Evolutionary conservation across 805 yeast species (phyloP), one percentile per base, ranked within the genome.

Genomic region (Lipomyces sp.): DNA sequence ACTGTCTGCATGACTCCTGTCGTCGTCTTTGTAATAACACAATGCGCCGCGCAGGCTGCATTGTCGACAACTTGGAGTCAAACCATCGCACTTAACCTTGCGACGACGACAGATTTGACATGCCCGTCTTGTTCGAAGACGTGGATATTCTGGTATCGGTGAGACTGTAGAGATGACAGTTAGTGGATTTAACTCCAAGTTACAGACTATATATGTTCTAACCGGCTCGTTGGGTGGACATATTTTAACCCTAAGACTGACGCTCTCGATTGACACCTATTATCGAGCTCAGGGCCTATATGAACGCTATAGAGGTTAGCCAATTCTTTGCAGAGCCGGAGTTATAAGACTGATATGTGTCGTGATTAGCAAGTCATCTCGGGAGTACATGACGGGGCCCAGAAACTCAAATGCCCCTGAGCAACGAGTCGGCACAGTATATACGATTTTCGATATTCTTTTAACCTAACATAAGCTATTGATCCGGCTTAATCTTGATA

Each of bases 11-110:
- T 32, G 8, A 18, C 58, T 34, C 58, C n/a, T 29, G 15, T 64
- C 62, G 13, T 67, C 70, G 50, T 67, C 70, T 37, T 64, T 61
- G 57, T 68, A 68, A 42, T 67, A 64, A 48, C 71, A 68, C 48
- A 51, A 39, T 13, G 71, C 71, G 30, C 71, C 71, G 35, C 71
- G 61, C 2, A 65, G 35, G 15, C 55, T 58, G 54, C 71, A 68
- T 33, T 68, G 71, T 18, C 70, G 66, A 37, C 71, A 66, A 15
- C 62, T 56, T 5, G 71, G 71, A 48, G 59, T 58, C 3, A 57
- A 50, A 10, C 71, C 71, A 61, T 68, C 70, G 61, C 71, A 68
- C 33, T 68, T 68, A 35, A 68, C 71, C 56, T 68, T 68, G n/a
- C 71, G 57, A 13, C 65, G 66, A 11, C 71, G 64, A 53, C 71